Conservation (phyloP, 805 yeast species). For the Candida berthetii region DNA sequence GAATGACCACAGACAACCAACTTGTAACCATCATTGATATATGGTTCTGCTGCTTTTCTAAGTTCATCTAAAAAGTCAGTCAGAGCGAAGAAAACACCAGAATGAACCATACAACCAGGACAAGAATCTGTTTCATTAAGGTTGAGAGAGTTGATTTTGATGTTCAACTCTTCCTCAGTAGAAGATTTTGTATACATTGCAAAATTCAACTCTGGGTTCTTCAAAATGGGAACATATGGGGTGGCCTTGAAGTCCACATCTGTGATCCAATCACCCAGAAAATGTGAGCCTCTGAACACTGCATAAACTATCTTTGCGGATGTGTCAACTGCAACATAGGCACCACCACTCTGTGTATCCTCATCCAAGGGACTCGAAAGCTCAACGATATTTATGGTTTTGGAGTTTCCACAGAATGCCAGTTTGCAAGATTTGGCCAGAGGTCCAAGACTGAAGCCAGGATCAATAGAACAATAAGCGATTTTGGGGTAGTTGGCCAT, state of each 20-base stretch:
- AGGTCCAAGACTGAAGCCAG: constrained; percentile 4
- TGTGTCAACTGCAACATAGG: constrained; percentile 47
- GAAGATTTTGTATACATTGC: constrained; percentile 8
- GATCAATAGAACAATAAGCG: constrained; percentile 14
- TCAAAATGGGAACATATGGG: constrained; percentile 39
- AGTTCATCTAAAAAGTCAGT: constrained; percentile 34
- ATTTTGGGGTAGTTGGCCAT: constrained; percentile 12
- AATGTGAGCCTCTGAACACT: constrained; percentile 59
- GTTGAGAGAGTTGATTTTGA: constrained; percentile 9
- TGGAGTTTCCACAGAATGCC: constrained; percentile 8
- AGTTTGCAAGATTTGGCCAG: constrained; percentile 8
- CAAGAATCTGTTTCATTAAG: constrained; percentile 31
- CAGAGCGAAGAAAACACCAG: constrained; percentile 51
- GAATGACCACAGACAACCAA: constrained; percentile 68
- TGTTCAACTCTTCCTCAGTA: background rate
- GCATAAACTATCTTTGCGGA: constrained; percentile 34
- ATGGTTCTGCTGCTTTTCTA: constrained; percentile 22
- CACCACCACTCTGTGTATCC: constrained; percentile 49
- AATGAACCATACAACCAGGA: constrained; percentile 50
- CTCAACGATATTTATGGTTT: constrained; percentile 2
- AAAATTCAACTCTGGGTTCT: background rate
- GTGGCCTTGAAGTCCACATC: constrained; percentile 46
- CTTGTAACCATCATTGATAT: constrained; percentile 36
- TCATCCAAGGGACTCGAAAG: constrained; percentile 19
- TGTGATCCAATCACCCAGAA: constrained; percentile 53